Base-by-base conservation (phyloP, 306 rosid species). In the Cucurbita pepo region DNA sequence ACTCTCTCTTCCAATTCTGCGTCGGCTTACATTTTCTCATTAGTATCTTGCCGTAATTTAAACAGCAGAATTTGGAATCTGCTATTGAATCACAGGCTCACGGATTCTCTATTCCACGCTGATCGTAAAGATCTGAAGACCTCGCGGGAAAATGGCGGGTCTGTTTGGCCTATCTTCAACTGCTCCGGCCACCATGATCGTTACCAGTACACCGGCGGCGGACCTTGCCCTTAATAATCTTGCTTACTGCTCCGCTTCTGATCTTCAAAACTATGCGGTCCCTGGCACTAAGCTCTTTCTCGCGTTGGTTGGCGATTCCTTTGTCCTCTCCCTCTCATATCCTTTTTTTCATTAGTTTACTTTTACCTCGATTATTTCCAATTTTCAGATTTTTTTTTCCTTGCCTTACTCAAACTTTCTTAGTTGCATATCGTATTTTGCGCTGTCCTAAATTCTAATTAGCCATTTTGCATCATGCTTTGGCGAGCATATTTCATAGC, bases 301-400 rank as follows among this genome's bases (percentile, higher is more conserved):
- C 38, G 97, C 95, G 41, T 62, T 77, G 18, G 7, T 94, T 59
- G 89, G 72, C 67, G 94, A 89, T 69, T 82, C 87, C 30, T 85
- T 86, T 78, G 91, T 89, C 55, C 91, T 89, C 77, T 75, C 96
- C 55, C 80, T 94, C 54, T 71, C 85, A 94, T 94, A 94, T 94
- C 99, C 97, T 83, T 44, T 10, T 4, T n/a, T 10, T 4, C 10
- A 3, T 1, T 1, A 13, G 2, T 69, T 64, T 9, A 16, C 40
- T 7, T 36, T 71, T 61, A 38, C 34, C 50, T 47, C 22, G 7
- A 10, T 50, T 25, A 1, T 41, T 38, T 10, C 25, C 45, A 2
- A 7, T 55, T 59, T 73, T 63, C 63, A 11, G 36, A 22, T 59
- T 45, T 4, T 34, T 8, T 1, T 13, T 19, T 55, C 41, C 14